These are phyloP conservation scores for Coemansia sp. DNA, from an alignment of 192 early-diverging fungal genomes.

Conservation along the genomic window DNA sequence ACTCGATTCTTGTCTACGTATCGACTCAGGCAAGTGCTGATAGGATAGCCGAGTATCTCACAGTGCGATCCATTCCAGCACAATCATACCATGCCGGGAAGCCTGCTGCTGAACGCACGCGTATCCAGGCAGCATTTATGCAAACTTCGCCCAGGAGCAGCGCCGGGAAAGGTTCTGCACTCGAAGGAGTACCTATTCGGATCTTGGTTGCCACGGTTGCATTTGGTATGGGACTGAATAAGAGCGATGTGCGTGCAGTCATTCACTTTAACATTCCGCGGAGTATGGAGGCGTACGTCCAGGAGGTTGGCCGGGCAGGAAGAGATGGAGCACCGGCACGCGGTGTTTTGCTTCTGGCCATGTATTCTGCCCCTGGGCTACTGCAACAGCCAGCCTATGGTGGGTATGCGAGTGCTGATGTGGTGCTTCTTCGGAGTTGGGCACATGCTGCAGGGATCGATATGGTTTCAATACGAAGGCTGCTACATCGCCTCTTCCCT, in stretches of 20 bases:
- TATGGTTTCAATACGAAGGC: conserved; percentile 20
- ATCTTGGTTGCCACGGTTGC: conserved; percentile 75
- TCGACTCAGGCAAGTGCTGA: conserved; percentile 66
- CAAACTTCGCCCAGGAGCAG: conserved; percentile 8
- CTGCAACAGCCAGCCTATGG: background rate
- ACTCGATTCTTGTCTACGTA: conserved; percentile 70
- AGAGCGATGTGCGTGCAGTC: conserved; percentile 68
- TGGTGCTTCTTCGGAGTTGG: conserved; percentile 29
- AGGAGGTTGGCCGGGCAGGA: conserved; percentile 73
- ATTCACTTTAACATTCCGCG: conserved; percentile 72
- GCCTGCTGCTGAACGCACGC: conserved; percentile 56
- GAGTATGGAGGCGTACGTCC: conserved; percentile 72
- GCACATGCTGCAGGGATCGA: conserved; percentile 31
- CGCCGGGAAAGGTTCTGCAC: background rate
- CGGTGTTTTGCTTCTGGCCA: conserved; percentile 57
- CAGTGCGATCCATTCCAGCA: conserved; percentile 62
- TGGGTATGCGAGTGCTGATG: conserved; percentile 13
- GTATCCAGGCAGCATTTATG: conserved; percentile 71
- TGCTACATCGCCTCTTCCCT: conserved; percentile 25
- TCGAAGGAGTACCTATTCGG: conserved; percentile 40
- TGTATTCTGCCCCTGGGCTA: conserved; percentile 4
- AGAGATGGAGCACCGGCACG: conserved; percentile 57
- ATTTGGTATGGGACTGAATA: conserved; percentile 76
- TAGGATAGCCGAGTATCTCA: conserved; percentile 64
- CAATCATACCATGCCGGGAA: conserved; percentile 80